Conservation (phyloP, 2,329 filamentous ascomycete species). For the Ceratocystis eucalypticola region DNA sequence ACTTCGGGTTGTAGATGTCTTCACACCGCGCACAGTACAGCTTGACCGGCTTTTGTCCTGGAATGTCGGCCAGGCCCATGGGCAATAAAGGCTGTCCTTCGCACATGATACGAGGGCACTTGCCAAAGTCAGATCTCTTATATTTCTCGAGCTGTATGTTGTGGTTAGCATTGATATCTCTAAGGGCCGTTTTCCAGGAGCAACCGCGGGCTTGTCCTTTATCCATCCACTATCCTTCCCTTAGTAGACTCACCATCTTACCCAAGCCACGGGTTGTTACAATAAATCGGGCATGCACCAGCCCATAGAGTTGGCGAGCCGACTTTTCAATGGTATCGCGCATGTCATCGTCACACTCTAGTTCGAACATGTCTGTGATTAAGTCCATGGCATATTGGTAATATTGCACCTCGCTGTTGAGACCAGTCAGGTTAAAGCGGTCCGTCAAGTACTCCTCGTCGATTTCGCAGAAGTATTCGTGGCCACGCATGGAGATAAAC, state of each 20-base stretch:
- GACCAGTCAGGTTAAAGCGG: constrained; percentile 90
- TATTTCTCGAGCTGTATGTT: constrained; percentile 82
- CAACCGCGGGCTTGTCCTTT: not conserved
- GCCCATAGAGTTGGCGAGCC: constrained; percentile 83
- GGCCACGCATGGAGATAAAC: constrained; percentile 96
- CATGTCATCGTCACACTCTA: constrained; percentile 98
- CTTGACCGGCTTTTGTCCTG: constrained; percentile 81
- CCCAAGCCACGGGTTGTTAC: constrained; percentile 85
- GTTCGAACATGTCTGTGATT: constrained; percentile 94
- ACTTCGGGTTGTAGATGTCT: constrained; percentile 98
- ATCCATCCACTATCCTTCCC: not conserved
- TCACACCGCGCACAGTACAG: constrained; percentile 96
- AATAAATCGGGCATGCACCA: constrained; percentile 93
- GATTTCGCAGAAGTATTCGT: constrained; percentile 99
- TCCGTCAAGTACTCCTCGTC: constrained; percentile 98
- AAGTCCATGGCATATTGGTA: constrained; percentile 98
- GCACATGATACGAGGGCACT: constrained; percentile 93
- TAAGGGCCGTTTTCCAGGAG: not conserved
- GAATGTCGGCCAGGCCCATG: constrained; percentile 82
- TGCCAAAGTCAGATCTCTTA: constrained; percentile 95
- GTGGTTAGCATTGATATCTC: constrained; percentile 1
- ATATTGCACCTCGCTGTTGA: constrained; percentile 96
- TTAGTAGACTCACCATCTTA: constrained; percentile 64
- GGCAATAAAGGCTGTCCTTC: constrained; percentile 84
- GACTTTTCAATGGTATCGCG: constrained; percentile 96